Evolutionary conservation across 2,329 filamentous ascomycete species (phyloP), one percentile per base, ranked within the genome.

Genomic region (Zopfia rhizophila): DNA sequence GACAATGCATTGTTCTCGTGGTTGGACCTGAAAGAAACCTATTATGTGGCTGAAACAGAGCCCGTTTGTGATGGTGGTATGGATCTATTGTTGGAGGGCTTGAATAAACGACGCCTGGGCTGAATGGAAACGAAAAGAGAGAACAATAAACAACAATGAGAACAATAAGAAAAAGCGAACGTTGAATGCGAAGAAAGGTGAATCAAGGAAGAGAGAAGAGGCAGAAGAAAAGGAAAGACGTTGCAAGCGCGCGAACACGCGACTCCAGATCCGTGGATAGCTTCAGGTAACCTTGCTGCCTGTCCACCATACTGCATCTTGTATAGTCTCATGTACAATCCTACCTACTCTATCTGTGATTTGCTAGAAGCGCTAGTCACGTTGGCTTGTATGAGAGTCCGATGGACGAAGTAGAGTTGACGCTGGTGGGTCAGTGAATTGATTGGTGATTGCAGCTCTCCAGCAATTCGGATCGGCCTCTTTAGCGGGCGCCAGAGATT

Each of bases 401-500:
- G 45, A 49, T 56, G 58, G 56, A 52, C 50, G 57, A 55, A 63
- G 57, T 51, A 60, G 45, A 60, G 48, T 53, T 47, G 55, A 51
- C 39, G 51, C 55, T 58, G 56, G 50, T 51, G 42, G 30, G 21
- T 13, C 43, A 48, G 35, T 33, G 43, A 52, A 36, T 48, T 69
- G 68, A 72, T 72, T 72, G 69, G 69, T 61, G 48, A 51, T 43
- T 45, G 38, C 54, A 42, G 45, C 40, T 23, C 38, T 38, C 59
- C 54, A 48, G 38, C 29, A 49, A 45, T 45, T 45, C 48, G 55
- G 48, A 61, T 61, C 55, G 56, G 59, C 49, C 50, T 50, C 46
- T 46, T n/a, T 59, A 57, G 56, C 48, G 62, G 63, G 65, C 68
- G 67, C 68, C 65, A 68, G 57, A 58, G 63, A 72, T 69, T 69